phyloP scores from a whole-genome alignment of 805 yeast species.

The Hanseniaspora hatyaiensis region DNA sequence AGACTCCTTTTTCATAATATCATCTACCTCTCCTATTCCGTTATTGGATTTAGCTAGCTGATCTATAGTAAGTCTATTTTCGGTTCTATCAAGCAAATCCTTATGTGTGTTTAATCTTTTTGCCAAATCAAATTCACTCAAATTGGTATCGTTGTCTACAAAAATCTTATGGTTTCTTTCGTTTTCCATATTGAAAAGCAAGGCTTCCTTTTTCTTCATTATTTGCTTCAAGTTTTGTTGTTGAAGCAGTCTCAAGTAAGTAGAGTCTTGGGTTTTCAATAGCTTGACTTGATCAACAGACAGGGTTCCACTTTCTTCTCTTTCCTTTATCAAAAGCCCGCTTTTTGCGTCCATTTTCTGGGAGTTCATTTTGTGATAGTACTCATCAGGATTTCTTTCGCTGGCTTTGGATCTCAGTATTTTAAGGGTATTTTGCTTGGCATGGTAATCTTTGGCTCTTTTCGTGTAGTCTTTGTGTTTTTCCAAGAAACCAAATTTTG shows the following conservation, averaged over 20 bases:
- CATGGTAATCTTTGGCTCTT: conserved; percentile 56
- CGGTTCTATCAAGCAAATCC: conserved; percentile 48
- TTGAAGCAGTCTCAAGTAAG: conserved; percentile 68
- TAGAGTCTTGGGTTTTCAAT: conserved; percentile 81
- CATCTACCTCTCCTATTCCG: conserved; percentile 24
- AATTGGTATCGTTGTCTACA: conserved; percentile 52
- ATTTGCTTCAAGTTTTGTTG: conserved; percentile 57
- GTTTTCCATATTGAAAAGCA: conserved; percentile 49
- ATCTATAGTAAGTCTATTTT: conserved; percentile 54
- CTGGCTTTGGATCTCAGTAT: conserved; percentile 60
- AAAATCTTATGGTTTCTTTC: conserved; percentile 60
- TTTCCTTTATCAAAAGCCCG: conserved; percentile 57
- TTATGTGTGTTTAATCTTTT: conserved; percentile 60
- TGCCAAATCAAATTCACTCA: conserved; percentile 51
- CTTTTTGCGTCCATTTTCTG: conserved; percentile 47
- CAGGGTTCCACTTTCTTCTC: conserved; percentile 41
- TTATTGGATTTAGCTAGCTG: conserved; percentile 37
- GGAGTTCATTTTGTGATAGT: conserved; percentile 83
- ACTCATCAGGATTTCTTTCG: conserved; percentile 84
- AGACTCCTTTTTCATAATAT: conserved; percentile 30
- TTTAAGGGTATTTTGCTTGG: conserved; percentile 50
- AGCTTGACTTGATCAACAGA: conserved; percentile 67
- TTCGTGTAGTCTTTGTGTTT: conserved; percentile 77
- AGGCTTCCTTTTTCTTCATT: conserved; percentile 36
- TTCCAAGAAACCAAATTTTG: conserved; percentile 73